Conservation (phyloP, 257 asterid genomes). For the Petunia axillaris region DNA sequence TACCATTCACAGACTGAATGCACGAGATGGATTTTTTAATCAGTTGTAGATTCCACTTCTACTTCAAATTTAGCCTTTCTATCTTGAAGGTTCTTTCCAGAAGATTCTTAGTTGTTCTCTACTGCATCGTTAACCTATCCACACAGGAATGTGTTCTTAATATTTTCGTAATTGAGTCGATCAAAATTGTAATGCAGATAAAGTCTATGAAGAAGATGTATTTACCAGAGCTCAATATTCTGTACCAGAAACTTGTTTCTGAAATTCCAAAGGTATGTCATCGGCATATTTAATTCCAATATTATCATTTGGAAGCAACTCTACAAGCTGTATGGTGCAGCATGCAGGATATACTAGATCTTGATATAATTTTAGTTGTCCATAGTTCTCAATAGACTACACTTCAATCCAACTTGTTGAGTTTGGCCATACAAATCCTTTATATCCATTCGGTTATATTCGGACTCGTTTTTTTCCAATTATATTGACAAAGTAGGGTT, state of each 20-base stretch:
- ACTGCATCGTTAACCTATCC: background rate
- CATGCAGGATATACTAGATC: background rate
- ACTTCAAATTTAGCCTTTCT: slow-evolving; percentile 10
- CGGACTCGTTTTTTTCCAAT: background rate
- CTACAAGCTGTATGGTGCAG: slow-evolving; percentile 20
- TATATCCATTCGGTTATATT: background rate
- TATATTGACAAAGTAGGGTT: background rate
- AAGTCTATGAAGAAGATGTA: slow-evolving; percentile 80
- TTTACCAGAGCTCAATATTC: slow-evolving; percentile 69
- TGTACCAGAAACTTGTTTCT: slow-evolving; percentile 70
- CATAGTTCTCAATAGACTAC: background rate
- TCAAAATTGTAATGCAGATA: slow-evolving; percentile 60
- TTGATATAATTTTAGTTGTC: background rate
- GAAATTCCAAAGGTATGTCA: slow-evolving; percentile 77
- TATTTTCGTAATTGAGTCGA: background rate
- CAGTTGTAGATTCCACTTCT: background rate
- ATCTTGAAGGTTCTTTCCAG: slow-evolving; percentile 15
- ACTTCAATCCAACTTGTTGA: background rate
- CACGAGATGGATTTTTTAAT: background rate
- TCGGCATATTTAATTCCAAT: background rate
- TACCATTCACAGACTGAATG: slow-evolving; percentile 13
- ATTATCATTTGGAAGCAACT: slow-evolving; percentile 8
- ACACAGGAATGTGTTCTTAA: background rate
- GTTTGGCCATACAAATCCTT: background rate
- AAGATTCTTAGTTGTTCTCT: slow-evolving; percentile 19